phyloP scores from a whole-genome alignment of 257 asterid genomes.

The Solanum clarkiae region DNA sequence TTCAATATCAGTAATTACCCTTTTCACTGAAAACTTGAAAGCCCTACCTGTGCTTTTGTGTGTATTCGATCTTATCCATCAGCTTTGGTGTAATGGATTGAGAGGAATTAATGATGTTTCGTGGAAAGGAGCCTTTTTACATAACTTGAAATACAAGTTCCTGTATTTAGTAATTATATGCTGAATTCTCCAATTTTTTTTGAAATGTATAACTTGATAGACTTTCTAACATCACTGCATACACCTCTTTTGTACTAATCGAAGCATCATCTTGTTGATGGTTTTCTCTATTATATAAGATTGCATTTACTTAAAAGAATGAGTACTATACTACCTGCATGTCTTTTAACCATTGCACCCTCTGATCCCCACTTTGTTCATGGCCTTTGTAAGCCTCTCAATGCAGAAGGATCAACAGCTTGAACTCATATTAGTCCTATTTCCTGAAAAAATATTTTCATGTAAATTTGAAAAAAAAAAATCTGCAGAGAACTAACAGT shows the following conservation, averaged over 20 bases:
- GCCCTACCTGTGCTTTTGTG: not conserved
- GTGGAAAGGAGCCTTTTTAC: not conserved
- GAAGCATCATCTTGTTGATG: not conserved
- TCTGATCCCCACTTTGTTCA: not conserved
- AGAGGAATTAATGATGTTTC: not conserved
- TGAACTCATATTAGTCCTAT: not conserved
- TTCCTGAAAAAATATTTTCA: not conserved
- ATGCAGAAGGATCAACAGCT: not conserved
- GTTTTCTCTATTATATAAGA: not conserved
- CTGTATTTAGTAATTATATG: not conserved
- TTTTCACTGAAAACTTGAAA: not conserved
- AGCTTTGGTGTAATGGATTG: not conserved
- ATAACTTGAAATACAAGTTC: not conserved
- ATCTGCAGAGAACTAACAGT: not conserved
- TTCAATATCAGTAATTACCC: not conserved
- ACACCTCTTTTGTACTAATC: not conserved
- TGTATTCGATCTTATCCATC: not conserved
- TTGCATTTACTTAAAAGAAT: not conserved
- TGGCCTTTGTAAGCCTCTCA: not conserved
- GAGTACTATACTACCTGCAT: not conserved
- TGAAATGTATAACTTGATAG: not conserved
- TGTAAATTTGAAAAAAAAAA: not conserved
- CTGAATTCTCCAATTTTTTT: not conserved
- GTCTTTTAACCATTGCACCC: not conserved
- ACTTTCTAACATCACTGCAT: not conserved